Percentiles rank a stretch among this genome's conserved stretches.
Evolutionary conservation across 257 asterid species (phyloP).

Genomic region (Marsdenia floribunda): DNA sequence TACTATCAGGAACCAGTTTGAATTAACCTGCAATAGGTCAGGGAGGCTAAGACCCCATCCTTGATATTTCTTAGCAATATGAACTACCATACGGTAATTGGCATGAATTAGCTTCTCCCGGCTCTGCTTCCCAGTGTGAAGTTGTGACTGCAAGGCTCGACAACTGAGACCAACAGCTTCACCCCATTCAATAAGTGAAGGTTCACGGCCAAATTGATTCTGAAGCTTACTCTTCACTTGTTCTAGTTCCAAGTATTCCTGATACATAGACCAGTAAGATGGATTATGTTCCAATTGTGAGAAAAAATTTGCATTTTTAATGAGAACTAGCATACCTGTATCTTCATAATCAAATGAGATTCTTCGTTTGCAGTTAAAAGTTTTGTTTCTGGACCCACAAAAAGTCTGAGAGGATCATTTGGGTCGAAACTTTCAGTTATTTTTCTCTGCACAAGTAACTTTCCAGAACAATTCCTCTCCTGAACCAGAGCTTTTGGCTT

Average conservation of each 20-base stretch:
- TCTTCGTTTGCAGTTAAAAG: conserved; percentile 75
- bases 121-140: conserved; percentile 54
- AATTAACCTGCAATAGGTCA: conserved; percentile 80
- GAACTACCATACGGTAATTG: conserved; percentile 86
- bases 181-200: conserved; percentile 83
- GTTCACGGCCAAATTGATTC: conserved; percentile 63
- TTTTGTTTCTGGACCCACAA: conserved; percentile 69
- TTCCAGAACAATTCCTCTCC: conserved; percentile 36
- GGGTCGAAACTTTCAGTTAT: conserved; percentile 35
- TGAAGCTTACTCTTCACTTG: conserved; percentile 48
- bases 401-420: conserved; percentile 55
- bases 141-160: conserved; percentile 50
- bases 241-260: conserved; percentile 64
- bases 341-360: conserved; percentile 52
- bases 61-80: conserved; percentile 82
- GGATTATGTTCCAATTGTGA: background rate
- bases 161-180: conserved; percentile 56
- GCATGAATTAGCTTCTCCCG: conserved; percentile 80
- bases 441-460: conserved; percentile 38
- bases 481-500: conserved; percentile 34
- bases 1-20: conserved; percentile 15
- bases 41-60: conserved; percentile 84
- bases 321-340: conserved; percentile 52
- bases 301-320: conserved; percentile 7
- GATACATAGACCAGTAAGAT: conserved; percentile 14